Evolutionary conservation across 2,329 filamentous ascomycete species (phyloP).

Genomic region (Cordyceps tenuipes): DNA sequence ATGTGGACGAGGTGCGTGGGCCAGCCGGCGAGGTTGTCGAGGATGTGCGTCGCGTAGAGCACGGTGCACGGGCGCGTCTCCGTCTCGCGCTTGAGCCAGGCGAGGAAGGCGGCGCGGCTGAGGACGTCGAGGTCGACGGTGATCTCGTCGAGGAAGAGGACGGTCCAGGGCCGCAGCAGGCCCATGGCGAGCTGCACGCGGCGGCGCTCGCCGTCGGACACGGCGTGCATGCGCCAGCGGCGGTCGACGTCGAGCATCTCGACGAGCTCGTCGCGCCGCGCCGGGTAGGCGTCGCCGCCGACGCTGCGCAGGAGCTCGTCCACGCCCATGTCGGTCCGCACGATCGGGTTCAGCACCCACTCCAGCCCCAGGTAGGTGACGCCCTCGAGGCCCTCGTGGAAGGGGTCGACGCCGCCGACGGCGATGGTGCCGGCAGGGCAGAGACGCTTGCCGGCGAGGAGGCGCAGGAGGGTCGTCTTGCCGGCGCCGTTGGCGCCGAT

Average conservation of each 20-base stretch:
- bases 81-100: conserved; percentile 81
- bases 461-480: conserved; percentile 91
- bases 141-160: conserved; percentile 89
- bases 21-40: conserved; percentile 92
- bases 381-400: conserved; percentile 80
- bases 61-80: conserved; percentile 76
- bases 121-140: conserved; percentile 93
- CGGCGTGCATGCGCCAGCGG: conserved; percentile 90
- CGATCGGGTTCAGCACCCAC: conserved; percentile 96
- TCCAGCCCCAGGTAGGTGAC: conserved; percentile 96
- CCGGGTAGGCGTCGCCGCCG: conserved; percentile 75
- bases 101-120: conserved; percentile 73
- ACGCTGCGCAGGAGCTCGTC: conserved; percentile 75
- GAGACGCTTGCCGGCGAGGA: conserved; percentile 90
- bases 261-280: conserved; percentile 78
- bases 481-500: conserved; percentile 96
- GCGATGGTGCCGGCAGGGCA: conserved; percentile 66
- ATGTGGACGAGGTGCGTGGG: conserved; percentile 94
- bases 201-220: conserved; percentile 84
- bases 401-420: conserved; percentile 81
- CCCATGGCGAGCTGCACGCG: conserved; percentile 96
- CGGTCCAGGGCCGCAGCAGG: conserved; percentile 79
- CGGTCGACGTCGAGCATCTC: conserved; percentile 85
- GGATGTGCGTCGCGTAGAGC: conserved; percentile 94
- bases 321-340: conserved; percentile 90